Evolutionary conservation across 2,329 filamentous ascomycete species (phyloP), one percentile per base, ranked within the genome.

Genomic region (Rasamsonia emersonii): DNA sequence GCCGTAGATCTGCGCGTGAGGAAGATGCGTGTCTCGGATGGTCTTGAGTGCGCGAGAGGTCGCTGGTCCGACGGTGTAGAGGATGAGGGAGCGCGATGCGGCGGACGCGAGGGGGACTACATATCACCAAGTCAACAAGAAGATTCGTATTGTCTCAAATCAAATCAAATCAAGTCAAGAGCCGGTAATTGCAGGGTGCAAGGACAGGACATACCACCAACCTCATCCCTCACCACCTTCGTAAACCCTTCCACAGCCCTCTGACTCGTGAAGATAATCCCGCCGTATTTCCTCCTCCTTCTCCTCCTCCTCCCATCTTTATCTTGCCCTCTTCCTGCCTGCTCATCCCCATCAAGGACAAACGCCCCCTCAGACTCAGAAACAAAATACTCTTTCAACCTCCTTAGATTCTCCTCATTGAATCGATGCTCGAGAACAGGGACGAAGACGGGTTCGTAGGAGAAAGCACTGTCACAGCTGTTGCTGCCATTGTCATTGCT

Each of bases 1-100:
- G 28, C 89, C 91, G 37, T 84, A 72, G 18, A 95, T 73, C 1
- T 28, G 75, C 64, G 49, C 81, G 53, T 24, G 65, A 51, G 30
- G 76, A 62, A 35, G 59, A 43, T 53, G 41, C 10, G 40, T 41
- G 43, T 47, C 50, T 24, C 64, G 56, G 8, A 81, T 46, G 2
- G 67, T 61, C 24, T 60, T 58, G 20, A 98, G 68, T 4, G 85
- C 82, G 30, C 82, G 77, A 3, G 82, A 58, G 3, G 65, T 69
- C 8, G 65, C 65, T 3, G 65, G 65, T 3, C 65, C 65, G 44
- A 69, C 65, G 15, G 59, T 61, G 45, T 68, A 69, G n/a, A 69
- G 47, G 16, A 46, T 37, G 27, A 57, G 41, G 27, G 38, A 34
- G 33, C 36, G 41, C 6, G 59, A 57, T 7, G 47, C 33, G 17